Base-by-base conservation (phyloP, 176 grass and related monocot species). In the Miscanthus lutarioriparius region DNA sequence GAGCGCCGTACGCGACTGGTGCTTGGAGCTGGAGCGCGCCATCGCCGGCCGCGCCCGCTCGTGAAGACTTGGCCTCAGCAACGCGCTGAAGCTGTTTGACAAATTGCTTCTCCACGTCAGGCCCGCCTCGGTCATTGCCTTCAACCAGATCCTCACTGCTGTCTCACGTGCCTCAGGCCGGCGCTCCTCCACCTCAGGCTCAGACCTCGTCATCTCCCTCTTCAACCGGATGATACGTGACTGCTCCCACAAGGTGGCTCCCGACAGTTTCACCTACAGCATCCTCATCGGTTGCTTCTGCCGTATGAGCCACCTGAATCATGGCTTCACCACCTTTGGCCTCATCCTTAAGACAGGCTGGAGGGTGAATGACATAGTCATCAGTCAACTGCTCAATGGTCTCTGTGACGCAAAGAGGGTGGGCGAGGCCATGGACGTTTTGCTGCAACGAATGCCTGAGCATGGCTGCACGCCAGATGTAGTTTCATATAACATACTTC, bases 361-460 rank as follows among this genome's bases (percentile, higher is more conserved):
- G 47, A 49, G 47, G 47, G 47, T 49, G 47, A 17, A 49, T 49
- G 14, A 6, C 47, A 49, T 49, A 16, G 47, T 14, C 47, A 49
- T 49, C 47, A 49, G 5, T 49, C 47, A 49, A 49, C 47, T 49
- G 15, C 14, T 49, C 47, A 49, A 49, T 6, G 47, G 14, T 49
- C 47, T 49, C 47, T 49, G 47, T 49, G 47, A 49, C 15, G 4
- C 47, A 49, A 49, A 87, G 30, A 91, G 36, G 80, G 28, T 37
- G 12, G 0, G 17, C 7, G 66, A 72, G 3, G 80, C 80, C 1
- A 81, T 69, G 44, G 37, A 16, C 20, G 68, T 84, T 43, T n/a
- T 68, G 19, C 8, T 71, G 14, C 35, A 66, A 11, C 59, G 45
- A 75, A 87, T 88, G 89, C 58, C 89, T 28, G 32, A 73, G 44